phyloP scores from a whole-genome alignment of 2,329 filamentous ascomycete genomes.

The Dactylonectria macrodidyma region DNA sequence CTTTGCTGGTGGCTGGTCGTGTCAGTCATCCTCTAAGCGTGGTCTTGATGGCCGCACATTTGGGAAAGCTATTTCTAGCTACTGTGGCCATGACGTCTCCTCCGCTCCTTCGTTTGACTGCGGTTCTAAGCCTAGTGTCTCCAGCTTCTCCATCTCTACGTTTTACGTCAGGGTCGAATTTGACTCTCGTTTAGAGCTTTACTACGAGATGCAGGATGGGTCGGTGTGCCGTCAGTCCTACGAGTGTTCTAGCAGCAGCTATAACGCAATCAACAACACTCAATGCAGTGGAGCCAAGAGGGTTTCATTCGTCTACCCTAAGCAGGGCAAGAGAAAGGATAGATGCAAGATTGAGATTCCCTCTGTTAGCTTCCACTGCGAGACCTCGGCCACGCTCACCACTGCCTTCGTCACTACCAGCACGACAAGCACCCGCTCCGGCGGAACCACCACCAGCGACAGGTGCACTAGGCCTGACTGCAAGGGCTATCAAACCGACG shows the following conservation, averaged over 20 bases:
- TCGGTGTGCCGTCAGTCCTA: slow-evolving; percentile 84
- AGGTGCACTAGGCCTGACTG: too few relatives aligned
- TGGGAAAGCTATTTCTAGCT: slow-evolving; percentile 74
- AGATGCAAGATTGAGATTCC: slow-evolving; percentile 82
- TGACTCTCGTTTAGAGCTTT: slow-evolving; percentile 85
- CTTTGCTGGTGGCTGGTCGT: slow-evolving; percentile 79
- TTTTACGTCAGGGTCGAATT: slow-evolving; percentile 82
- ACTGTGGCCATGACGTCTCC: slow-evolving; percentile 61
- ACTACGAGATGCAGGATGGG: slow-evolving; percentile 89
- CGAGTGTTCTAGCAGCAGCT: slow-evolving; percentile 74
- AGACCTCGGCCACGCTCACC: slow-evolving; percentile 22
- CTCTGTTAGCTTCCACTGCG: slow-evolving; percentile 7
- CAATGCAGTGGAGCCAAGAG: slow-evolving; percentile 94
- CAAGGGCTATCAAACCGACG: too few relatives aligned
- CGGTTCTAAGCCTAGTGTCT: slow-evolving; percentile 38
- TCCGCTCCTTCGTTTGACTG: slow-evolving; percentile 72
- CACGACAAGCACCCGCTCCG: slow-evolving; percentile 7
- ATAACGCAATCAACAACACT: slow-evolving; percentile 80
- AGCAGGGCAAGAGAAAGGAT: slow-evolving; percentile 69
- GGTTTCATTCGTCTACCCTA: slow-evolving; percentile 79
- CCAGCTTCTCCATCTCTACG: slow-evolving; percentile 81
- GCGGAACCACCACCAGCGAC: slow-evolving; percentile 6
- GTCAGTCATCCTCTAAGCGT: slow-evolving; percentile 72
- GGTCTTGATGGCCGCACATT: slow-evolving; percentile 69
- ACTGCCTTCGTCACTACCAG: slow-evolving; percentile 35